Percentiles rank a stretch among this genome's conserved stretches.
These are phyloP conservation scores for Coemansia erecta DNA, from an alignment of 192 early-diverging fungal genomes.

Conservation along the genomic window DNA sequence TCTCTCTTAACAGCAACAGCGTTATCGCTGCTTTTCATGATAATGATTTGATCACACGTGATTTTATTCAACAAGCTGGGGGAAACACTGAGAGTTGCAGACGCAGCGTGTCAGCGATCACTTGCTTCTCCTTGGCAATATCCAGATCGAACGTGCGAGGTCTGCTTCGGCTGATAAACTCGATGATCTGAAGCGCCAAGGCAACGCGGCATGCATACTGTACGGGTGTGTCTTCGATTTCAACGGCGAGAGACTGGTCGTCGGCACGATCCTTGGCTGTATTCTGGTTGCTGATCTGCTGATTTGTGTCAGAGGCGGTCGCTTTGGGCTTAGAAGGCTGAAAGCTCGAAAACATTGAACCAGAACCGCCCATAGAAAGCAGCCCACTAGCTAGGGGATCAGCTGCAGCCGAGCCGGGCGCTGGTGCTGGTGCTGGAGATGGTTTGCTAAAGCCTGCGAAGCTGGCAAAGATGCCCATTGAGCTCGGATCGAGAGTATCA, in stretches of 20 bases:
- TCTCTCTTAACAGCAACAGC: too few relatives aligned
- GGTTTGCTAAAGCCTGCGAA: constrained; percentile 20
- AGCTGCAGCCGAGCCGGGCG: background rate
- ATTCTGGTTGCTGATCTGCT: background rate
- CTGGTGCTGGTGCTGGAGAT: background rate
- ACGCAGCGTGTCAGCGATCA: constrained; percentile 29
- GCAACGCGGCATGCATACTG: constrained; percentile 49
- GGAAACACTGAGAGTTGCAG: constrained; percentile 29
- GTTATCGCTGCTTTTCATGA: background rate
- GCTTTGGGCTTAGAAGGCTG: background rate
- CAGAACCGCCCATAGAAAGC: constrained; percentile 38
- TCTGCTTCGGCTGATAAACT: constrained; percentile 20
- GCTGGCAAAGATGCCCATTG: constrained; percentile 32
- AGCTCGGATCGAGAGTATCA: constrained; percentile 12
- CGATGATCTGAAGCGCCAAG: constrained; percentile 49
- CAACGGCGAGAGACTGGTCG: constrained; percentile 29
- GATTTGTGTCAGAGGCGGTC: background rate
- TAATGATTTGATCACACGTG: background rate
- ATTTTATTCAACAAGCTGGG: background rate
- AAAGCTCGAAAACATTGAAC: constrained; percentile 21
- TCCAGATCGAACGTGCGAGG: constrained; percentile 15
- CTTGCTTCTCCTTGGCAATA: constrained; percentile 26
- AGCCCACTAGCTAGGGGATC: constrained; percentile 31
- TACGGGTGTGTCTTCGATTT: constrained; percentile 52
- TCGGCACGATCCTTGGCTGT: background rate